Base-by-base conservation (phyloP, 768 basidiomycete species). In the Russula brevipes region DNA sequence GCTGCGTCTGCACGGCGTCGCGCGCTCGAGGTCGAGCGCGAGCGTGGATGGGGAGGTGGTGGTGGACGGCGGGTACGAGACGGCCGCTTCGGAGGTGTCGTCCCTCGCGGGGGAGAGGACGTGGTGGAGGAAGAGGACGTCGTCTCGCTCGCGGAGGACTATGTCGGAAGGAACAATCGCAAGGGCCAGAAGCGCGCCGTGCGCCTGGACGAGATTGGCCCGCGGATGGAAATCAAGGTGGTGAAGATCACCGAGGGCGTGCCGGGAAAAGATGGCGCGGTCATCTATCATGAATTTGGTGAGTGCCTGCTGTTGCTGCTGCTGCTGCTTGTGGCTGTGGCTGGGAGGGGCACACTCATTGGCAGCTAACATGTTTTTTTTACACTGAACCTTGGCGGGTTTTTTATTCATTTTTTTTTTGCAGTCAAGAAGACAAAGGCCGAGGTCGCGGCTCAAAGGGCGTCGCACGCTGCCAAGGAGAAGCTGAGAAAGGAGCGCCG, bases 201-300 rank as follows among this genome's bases (percentile, higher is more conserved):
- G 11, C 81, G 87, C 68, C 78, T 99, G 57, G 90, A 96, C 58
- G 97, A 99, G 76, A 84, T 98, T 49, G 97, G 97, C 1, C 97
- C 97, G 45, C 80, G 97, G 71, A 88, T 99, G 86, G 97, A 99
- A 75, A 76, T 98, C 68, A 82, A 83, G 66, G 76, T 99, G 68
- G 85, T 98, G 69, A 99, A 99, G 79, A 94, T 99, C 61, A 84
- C 87, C 17, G 96, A 98, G 73, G 96, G 97, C 30, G 78, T 91
- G 17, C 94, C 95, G 5, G 97, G 95, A 14, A 95, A 87, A 69
- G 93, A 96, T 74, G 93, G 97, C 6, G 85, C 82, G 66, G 92
- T 98, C 1, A 87, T 99, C 45, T 97, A 89, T 78, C 97, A 99
- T 72, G 87, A 91, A 76, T 90, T 97, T 70, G 89, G 96, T 94